Percentiles rank a stretch among this genome's conserved stretches.
These are phyloP conservation scores for Colletotrichum sp. DNA, from an alignment of 2,329 filamentous ascomycete species.

Conservation along the genomic window DNA sequence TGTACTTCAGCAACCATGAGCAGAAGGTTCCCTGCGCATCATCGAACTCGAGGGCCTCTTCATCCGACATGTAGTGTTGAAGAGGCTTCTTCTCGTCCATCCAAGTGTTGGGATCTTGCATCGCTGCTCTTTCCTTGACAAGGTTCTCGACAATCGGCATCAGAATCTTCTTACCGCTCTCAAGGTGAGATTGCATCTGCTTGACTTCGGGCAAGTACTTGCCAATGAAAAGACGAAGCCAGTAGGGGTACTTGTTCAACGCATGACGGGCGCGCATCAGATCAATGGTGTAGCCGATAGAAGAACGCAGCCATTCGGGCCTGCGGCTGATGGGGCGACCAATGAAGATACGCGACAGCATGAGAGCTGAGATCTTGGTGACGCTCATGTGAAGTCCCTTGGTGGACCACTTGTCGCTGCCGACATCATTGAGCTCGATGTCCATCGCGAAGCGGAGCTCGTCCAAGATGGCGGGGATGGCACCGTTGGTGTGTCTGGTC, in stretches of 20 bases:
- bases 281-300: conserved; percentile 4
- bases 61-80: conserved; percentile 3
- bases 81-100: not conserved
- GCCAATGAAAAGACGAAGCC: conserved; percentile 1
- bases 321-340: conserved; percentile 5
- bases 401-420: not conserved
- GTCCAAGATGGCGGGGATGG: conserved; percentile 1
- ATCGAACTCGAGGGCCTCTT: not conserved
- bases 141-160: conserved; percentile 8
- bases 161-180: not conserved
- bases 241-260: conserved; percentile 3
- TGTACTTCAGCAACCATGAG: conserved; percentile 5
- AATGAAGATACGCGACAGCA: conserved; percentile 4
- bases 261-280: conserved; percentile 7
- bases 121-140: not conserved
- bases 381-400: conserved; percentile 11
- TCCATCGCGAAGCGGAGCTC: conserved; percentile 11
- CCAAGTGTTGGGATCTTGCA: not conserved
- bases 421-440: conserved; percentile 5
- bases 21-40: conserved; percentile 5
- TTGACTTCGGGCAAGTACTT: conserved; percentile 8
- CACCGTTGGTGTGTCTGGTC: not conserved
- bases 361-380: conserved; percentile 3
- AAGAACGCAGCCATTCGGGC: conserved; percentile 1
- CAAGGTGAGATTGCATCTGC: conserved; percentile 4